Evolutionary conservation across 2,329 filamentous ascomycete genomes (phyloP), one percentile per base, ranked within the genome.

Genomic region (Xylariales sp.): DNA sequence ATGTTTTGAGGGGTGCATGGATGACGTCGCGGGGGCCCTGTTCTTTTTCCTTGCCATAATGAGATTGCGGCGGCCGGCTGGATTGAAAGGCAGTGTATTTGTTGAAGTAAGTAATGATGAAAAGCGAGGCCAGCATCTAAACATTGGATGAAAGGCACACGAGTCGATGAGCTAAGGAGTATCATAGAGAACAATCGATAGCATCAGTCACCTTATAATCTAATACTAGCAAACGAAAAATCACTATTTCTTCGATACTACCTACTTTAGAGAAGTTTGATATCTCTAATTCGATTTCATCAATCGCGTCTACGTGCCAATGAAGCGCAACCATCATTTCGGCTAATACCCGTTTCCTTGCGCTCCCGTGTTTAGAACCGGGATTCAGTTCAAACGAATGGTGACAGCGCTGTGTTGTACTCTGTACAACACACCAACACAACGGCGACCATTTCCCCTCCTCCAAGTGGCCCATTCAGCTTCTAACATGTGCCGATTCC

Each of bases 1-100:
- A 28, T 70, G 58, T 36, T 59, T 63, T 9, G 48, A 34, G 5
- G 59, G 43, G 30, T 64, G 45, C 63, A 70, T 69, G 5, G 65
- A 68, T 32, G 61, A 65, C 10, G 57, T 63, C 12, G 30, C 39
- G 4, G 10, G 32, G 12, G 46, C 1, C 9, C 7, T 69, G 9
- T 30, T 45, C 3, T 58, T 18, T 50, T 36, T 52, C 16, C 18
- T 66, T 6, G 56, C 16, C 63, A 66, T 67, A 0, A 1, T 43
- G 61, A 12, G 41, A 30, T 32, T 14, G n/a, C 5, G 5, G 63
- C n/a, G 45, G 45, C 28, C 2, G 36, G 45, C 6, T 30, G n/a
- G 3, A 1, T 34, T 8, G 10, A 36, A 34, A n/a, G 3, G 4
- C 9, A 7, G 3, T 18, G 55, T 39, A 32, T 30, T 41, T 41